Evolutionary conservation across 805 yeast species (phyloP), one percentile per base, ranked within the genome.

Genomic region (Pichia cabralensis): DNA sequence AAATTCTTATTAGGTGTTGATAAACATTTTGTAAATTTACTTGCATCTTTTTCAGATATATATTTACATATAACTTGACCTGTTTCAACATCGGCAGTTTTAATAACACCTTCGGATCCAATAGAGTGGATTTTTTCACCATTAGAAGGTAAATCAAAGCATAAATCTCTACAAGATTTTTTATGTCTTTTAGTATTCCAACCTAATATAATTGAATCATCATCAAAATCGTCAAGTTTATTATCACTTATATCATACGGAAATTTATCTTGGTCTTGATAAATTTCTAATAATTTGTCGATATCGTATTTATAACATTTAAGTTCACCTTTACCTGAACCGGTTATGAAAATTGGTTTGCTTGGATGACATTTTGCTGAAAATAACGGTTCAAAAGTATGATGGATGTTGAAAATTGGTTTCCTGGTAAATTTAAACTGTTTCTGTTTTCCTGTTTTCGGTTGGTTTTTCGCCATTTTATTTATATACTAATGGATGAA

Each of bases 131-230:
- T 34, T 36, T 56, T 55, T 21, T 68, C 67, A 3, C 85, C 85
- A 2, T 69, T 62, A 5, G 43, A 37, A 15, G 40, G 32, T 24
- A 75, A 71, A 40, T 76, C 82, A 53, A 84, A 77, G 7, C 72
- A 61, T 3, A 83, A 60, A 4, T 80, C 72, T 28, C 98, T 62
- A 40, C 94, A 84, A 43, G 94, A 79, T 1, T 85, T 88, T 54
- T 85, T 86, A 52, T 89, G 97, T 52, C 97, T 70, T 48, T 74
- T 82, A 0, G 96, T 88, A 36, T 79, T 72, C 98, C 98, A 89
- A 1, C 56, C 36, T 19, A 68, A 48, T 5, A 58, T 51, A 5
- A 65, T 50, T 14, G 62, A 33, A 14, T 35, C 39, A 8, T 38
- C 41, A 9, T 43, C 45, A 10, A 55, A 56, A 5, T 41, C 50